These are phyloP conservation scores for Capsicum rhomboideum DNA, from an alignment of 257 asterid species.

Conservation along the genomic window DNA sequence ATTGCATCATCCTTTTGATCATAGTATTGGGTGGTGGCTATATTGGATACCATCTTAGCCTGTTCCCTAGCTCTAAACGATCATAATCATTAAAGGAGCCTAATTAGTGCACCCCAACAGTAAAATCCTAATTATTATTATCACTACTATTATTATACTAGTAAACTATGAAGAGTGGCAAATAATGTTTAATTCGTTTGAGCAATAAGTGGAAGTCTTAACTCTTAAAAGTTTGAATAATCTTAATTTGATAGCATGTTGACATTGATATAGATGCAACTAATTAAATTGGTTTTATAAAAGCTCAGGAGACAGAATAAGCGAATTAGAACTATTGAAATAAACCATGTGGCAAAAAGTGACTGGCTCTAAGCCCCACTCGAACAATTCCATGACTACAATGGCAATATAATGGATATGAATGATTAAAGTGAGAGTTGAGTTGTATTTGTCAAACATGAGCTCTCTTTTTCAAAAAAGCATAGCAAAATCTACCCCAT, in stretches of 20 bases:
- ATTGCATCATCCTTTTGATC: background rate
- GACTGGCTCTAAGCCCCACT: background rate
- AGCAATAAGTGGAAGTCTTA: background rate
- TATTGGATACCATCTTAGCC: background rate
- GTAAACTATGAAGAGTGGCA: background rate
- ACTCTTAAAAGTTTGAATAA: background rate
- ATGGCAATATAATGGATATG: background rate
- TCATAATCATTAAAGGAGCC: background rate
- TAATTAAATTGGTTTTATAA: background rate
- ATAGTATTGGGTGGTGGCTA: background rate
- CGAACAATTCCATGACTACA: background rate
- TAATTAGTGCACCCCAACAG: background rate
- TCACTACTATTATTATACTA: background rate
- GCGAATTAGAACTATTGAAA: background rate
- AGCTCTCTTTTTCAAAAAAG: background rate
- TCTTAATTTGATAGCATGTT: background rate
- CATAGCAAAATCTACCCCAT: background rate
- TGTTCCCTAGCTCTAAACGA: background rate
- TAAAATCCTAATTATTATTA: background rate
- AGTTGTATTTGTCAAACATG: background rate
- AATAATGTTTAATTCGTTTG: background rate
- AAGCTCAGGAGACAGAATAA: background rate
- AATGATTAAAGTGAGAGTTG: background rate
- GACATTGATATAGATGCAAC: background rate
- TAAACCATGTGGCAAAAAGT: background rate